Conservation (phyloP, 768 basidiomycete species). For the Mycena alexandri region DNA sequence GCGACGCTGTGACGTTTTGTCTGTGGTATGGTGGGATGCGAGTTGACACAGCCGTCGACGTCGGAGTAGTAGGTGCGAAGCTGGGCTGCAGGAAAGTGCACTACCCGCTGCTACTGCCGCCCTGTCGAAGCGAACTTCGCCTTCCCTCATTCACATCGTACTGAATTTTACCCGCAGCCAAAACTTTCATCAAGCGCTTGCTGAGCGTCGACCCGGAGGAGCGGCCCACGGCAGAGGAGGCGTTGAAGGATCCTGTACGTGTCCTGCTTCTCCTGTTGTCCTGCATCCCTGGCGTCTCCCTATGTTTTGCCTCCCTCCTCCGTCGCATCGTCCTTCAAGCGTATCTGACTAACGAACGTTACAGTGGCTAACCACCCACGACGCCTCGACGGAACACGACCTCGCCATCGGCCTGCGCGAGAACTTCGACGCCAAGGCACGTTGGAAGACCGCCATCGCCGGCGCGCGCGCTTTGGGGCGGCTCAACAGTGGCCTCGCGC, state of each 20-base stretch:
- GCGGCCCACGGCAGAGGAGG: slow-evolving; percentile 82
- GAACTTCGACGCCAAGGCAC: slow-evolving; percentile 82
- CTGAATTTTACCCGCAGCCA: slow-evolving; percentile 64
- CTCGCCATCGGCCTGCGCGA: slow-evolving; percentile 79
- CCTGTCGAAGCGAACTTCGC: too few species aligned
- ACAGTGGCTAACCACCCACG: slow-evolving; percentile 82
- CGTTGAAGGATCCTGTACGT: slow-evolving; percentile 74
- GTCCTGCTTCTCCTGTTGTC: slow-evolving; percentile 39
- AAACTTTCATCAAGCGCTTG: slow-evolving; percentile 81
- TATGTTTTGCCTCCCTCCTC: neutral
- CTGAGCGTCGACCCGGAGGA: slow-evolving; percentile 77
- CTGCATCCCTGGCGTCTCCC: neutral
- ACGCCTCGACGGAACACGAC: slow-evolving; percentile 79
- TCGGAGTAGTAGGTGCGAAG: too few species aligned
- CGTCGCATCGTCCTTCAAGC: too few species aligned
- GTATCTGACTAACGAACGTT: neutral
- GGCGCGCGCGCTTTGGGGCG: slow-evolving; percentile 59
- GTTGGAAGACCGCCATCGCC: slow-evolving; percentile 80
- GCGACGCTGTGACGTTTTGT: too few species aligned
- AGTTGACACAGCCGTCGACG: too few species aligned
- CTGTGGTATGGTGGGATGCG: too few species aligned
- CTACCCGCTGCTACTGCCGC: too few species aligned
- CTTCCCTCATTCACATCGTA: too few species aligned
- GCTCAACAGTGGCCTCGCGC: slow-evolving; percentile 46
- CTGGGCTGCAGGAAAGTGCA: too few species aligned